Base-by-base conservation (phyloP, 371 early-diverging fungal species). In the Apophysomyces ossiformis region DNA sequence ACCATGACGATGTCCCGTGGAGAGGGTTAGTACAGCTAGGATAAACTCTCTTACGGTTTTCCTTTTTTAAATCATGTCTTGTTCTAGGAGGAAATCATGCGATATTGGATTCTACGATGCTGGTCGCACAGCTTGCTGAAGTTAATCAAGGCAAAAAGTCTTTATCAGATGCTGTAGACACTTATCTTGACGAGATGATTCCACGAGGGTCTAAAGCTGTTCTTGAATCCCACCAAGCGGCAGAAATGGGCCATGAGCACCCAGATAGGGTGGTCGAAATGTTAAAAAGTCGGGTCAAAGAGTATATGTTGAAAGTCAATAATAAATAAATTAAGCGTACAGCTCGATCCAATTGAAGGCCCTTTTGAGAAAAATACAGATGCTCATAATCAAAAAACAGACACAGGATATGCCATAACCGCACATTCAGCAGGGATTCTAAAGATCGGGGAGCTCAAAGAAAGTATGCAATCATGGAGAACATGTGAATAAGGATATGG, bases 1-100 rank as follows among this genome's bases (percentile, higher is more conserved):
- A 21, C 63, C 4, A 67, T 72, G 72, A 71, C 75, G 8, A 37
- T 54, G 37, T 69, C 43, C 36, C 57, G 65, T 3, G 75, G 72
- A 11, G 75, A 75, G 63, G 69, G 75, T 64, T 46, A 21, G 21
- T 6, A 47, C 35, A 50, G 7, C 4, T 21, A 6, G 7, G 9
- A 1, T 11, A 50, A 4, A 21, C 21, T 2, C 47, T 7, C 2
- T 9, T 43, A 9, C 16, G 46, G 0, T 6, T 18, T 50, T 9
- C 21, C 4, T 2, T 18, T 50, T 4, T 11, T 21, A 16, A 50
- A n/a, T 11, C 21, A 41, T 21, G 7, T 7, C 26, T 32, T 18
- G 18, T 15, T 61, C n/a, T 62, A 67, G 63, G 63, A 38, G 59
- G 60, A 15, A 68, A 68, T 15, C 63, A 63, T 35, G 68, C 68